These are phyloP conservation scores for Nothophoma quercina DNA, from an alignment of 2,329 filamentous ascomycete genomes.

Conservation along the genomic window DNA sequence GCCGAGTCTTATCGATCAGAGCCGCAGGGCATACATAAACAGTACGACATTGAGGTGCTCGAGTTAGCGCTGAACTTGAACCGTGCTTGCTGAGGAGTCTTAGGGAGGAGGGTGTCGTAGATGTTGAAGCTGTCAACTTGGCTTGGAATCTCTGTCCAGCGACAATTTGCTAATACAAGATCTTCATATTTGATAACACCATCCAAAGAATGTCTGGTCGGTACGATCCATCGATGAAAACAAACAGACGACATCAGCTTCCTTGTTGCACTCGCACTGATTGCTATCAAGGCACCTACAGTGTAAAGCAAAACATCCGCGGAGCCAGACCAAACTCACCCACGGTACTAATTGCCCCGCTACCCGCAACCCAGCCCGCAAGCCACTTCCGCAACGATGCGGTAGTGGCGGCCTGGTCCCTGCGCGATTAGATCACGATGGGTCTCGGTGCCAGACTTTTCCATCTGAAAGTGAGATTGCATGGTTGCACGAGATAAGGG, in stretches of 20 bases:
- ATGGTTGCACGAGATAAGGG: neutral
- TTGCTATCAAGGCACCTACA: no score
- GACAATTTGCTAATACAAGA: no score
- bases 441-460: neutral
- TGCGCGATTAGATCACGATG: neutral
- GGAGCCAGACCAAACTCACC: constrained; percentile 9
- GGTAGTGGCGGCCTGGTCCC: constrained; percentile 1
- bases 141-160: no score
- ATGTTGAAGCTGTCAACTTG: neutral
- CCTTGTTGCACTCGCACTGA: no score
- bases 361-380: constrained; percentile 15
- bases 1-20: neutral
- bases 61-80: neutral
- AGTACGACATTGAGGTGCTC: neutral
- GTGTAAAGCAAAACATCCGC: no score
- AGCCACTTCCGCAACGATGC: constrained; percentile 6
- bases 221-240: no score
- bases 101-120: neutral
- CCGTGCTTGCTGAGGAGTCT: neutral
- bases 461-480: neutral
- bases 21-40: no score
- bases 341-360: constrained; percentile 3
- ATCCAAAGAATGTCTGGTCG: no score
- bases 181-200: no score
- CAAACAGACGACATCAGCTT: no score